A percentile compares a stretch with the other conserved stretches of the same genome.
These are phyloP conservation scores for Porogramme epimiltina DNA, from an alignment of 1,284 basidiomycete genomes.

Conservation along the genomic window DNA sequence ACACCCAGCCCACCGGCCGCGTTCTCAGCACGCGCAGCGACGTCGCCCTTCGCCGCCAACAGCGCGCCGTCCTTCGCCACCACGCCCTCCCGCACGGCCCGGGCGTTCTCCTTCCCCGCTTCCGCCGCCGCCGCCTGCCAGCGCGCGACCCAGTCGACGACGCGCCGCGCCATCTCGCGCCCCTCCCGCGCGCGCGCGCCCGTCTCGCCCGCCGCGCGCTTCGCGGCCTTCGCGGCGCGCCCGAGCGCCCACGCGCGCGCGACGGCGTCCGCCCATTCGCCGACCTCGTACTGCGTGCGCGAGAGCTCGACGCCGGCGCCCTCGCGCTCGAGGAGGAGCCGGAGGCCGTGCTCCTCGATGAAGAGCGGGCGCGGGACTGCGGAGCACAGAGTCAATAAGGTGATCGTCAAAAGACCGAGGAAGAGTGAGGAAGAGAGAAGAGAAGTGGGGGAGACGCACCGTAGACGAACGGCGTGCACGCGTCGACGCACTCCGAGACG, in stretches of 20 bases:
- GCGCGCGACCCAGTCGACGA: constrained; percentile 52
- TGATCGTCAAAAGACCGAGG: no score
- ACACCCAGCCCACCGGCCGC: no score
- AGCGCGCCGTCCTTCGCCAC: not conserved
- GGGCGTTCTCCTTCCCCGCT: not conserved
- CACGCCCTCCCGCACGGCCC: not conserved
- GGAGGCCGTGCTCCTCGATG: constrained; percentile 77
- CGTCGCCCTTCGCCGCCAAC: no score
- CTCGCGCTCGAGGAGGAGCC: constrained; percentile 57
- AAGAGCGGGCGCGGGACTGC: constrained; percentile 76
- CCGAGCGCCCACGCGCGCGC: constrained; percentile 56
- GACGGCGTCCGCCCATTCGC: constrained; percentile 65
- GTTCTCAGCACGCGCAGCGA: no score
- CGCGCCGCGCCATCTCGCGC: constrained; percentile 46
- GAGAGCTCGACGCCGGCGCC: constrained; percentile 69
- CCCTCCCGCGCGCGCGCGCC: constrained; percentile 46
- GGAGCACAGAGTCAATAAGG: not conserved
- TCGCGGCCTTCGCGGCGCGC: constrained; percentile 42
- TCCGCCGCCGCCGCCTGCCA: constrained; percentile 30
- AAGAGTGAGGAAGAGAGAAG: no score
- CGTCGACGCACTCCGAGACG: constrained; percentile 72
- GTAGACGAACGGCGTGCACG: constrained; percentile 73
- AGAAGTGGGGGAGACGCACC: constrained; percentile 41
- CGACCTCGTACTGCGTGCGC: constrained; percentile 63
- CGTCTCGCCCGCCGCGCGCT: constrained; percentile 41